Base-by-base conservation (phyloP, 768 basidiomycete species). In the Cantharellus cinnabarinus region DNA sequence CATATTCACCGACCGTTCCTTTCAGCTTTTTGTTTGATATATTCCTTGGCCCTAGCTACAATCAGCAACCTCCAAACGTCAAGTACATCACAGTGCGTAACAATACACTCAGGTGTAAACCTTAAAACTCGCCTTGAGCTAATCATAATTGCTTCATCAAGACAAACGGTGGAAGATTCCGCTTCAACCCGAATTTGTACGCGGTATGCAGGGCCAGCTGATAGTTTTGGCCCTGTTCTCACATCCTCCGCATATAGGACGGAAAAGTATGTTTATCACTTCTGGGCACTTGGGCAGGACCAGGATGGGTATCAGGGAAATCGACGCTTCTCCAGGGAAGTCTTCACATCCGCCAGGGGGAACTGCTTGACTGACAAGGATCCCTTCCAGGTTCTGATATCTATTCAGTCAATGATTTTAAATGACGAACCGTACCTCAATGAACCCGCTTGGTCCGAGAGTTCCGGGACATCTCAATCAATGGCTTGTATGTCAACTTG, bases 401-500 rank as follows among this genome's bases (percentile, higher is more conserved):
- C 90, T 14, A 93, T 97, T 40, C 93, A 95, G 72, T 89, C 88
- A 14, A 89, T 97, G 87, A 94, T 95, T 64, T 73, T 95, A 35
- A 91, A 86, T 62, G 93, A 94, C 20, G 91, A 90, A 65, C 88
- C 93, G 4, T 94, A 91, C 68, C 69, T 90, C 61, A 94, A 94
- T 64, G 91, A 97, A 68, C 91, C 91, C 20, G 89, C 85, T 35
- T 88, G 86, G 86, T 82, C 86, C 29, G 71, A 70, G 48, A 77
- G 78, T 59, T 79, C 75, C 14, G 89, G 89, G 37, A 84, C 81
- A 35, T 76, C 85, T 2, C 77, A 79, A 63, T 90, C 89, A 40
- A 75, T 74, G 65, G 80, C 83, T 53, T 91, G 88, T 90, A 69
- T 69, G 79, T 69, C 3, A 14, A 2, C 15, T 55, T 54, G 0